Evolutionary conservation across 2,329 filamentous ascomycete species (phyloP), one percentile per base, ranked within the genome.

Genomic region (Allantophomopsis cytisporea): DNA sequence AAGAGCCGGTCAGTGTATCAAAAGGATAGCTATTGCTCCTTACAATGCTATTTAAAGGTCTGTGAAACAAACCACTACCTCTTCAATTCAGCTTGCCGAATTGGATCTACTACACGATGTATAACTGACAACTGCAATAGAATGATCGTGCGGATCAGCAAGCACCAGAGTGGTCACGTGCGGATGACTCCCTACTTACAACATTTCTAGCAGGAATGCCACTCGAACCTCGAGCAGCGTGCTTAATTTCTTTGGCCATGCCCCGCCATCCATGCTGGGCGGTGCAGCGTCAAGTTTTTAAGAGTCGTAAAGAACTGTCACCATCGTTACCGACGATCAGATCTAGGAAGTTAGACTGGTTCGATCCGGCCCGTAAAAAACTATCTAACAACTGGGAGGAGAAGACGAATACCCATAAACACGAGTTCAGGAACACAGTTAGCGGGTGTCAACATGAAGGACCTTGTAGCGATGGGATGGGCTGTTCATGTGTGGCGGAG

Each of bases 401-500:
- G 15, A 31, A 42, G 35, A 55, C 52, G 4, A 41, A 18, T 10
- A 46, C 48, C 2, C 51, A 54, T 39, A 28, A 45, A 1, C 33
- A 51, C 53, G 20, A 56, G 51, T 28, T 49, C 52, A 12, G 62
- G 56, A 35, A 58, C 61, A 43, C 73, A 67, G 49, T 58, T 58
- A 4, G 52, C 73, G 3, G 56, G 63, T 17, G 52, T 51, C 42
- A 45, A 49, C 83, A 88, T 49, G 70, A 76, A 20, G 81, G 81
- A 0, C 68, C 76, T 2, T 88, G 83, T 55, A 69, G 69, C 13
- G 16, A 17, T 15, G 60, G 61, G 4, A 68, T 67, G 11, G 50
- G 60, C 14, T 89, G 83, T 48, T 61, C 67, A 2, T 89, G 83
- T 50, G 76, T 73, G 13, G 57, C 65, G 36, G 63, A 69, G 8